Base-by-base conservation (phyloP, 2,329 filamentous ascomycete genomes). In the Aureobasidium musti region DNA sequence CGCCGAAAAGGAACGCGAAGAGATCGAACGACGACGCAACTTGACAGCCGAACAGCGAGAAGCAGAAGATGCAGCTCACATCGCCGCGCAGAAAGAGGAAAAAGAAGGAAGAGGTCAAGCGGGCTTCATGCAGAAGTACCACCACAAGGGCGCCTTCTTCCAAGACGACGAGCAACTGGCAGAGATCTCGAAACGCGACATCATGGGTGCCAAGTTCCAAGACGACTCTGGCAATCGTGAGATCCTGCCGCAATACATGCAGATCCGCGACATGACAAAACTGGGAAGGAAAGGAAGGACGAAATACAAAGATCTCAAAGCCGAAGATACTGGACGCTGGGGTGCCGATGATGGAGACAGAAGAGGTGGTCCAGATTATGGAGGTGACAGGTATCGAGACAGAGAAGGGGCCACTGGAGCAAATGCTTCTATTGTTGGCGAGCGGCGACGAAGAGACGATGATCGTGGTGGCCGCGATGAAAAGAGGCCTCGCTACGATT, bases 131-230 rank as follows among this genome's bases (percentile, higher is more conserved):
- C 93, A 97, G 75, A 92, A 93, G 76, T 99, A 98, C 80, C 93
- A 91, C 78, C 95, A 99, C 83, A 94, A 93, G 80, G 95, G 95
- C 57, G 95, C 95, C 19, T 99, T 98, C 81, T 98, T 91, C 82
- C 90, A 90, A 71, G 91, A 93, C 63, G 91, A 96, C 72, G 73
- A 73, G 35, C 69, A 74, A 45, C 73, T 77, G 33, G 84, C 88
- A 61, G 87, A 88, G 71, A 87, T 87, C 19, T 88, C 91, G 69
- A 85, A 89, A 74, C 84, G 95, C 54, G 91, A 97, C 74, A 83
- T 97, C 70, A 96, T 96, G 87, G 93, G 93, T 17, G 86, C 89
- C 2, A 82, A 86, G 60, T 96, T 95, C 72, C 87, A 85, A 59
- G 94, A 98, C 76, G 92, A 97, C 69, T 87, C 94, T 68, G 84